These are phyloP conservation scores for Saccharum officinarum DNA, from an alignment of 176 grass and related monocot genomes.

Conservation along the genomic window DNA sequence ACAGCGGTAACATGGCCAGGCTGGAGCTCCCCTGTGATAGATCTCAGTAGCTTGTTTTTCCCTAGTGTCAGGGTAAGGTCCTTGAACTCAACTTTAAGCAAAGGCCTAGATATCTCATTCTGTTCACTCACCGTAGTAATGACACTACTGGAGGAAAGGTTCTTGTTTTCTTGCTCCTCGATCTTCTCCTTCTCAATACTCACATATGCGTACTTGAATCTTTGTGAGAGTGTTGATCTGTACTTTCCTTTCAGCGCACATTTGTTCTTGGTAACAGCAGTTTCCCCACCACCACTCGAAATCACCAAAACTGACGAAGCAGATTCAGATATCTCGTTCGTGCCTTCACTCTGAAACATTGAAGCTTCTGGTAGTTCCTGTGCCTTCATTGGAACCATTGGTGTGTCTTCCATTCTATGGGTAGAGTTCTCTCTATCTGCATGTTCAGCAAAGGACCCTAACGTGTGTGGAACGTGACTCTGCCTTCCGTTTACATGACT, in stretches of 20 bases:
- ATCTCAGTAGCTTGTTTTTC: conserved; percentile 72
- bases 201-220: conserved; percentile 79
- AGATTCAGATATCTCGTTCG: conserved; percentile 38
- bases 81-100: conserved; percentile 83
- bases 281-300: conserved; percentile 20
- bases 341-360: conserved; percentile 25
- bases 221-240: conserved; percentile 58
- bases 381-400: conserved; percentile 17
- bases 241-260: conserved; percentile 47
- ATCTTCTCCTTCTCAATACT: conserved; percentile 82
- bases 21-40: conserved; percentile 67
- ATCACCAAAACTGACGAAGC: conserved; percentile 22
- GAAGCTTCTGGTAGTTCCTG: conserved; percentile 45
- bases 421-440: conserved; percentile 8
- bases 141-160: conserved; percentile 67
- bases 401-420: conserved; percentile 28
- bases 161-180: conserved; percentile 55
- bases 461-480: conserved; percentile 29
- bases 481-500: conserved; percentile 44
- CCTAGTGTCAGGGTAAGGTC: conserved; percentile 73
- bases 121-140: conserved; percentile 48
- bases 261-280: conserved; percentile 43
- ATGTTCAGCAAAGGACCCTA: not conserved
- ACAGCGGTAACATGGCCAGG: conserved; percentile 78
- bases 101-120: conserved; percentile 51